A percentile compares a stretch with the other conserved stretches of the same genome.
Conservation (phyloP, 2,329 filamentous ascomycete species). For the Diaporthe nobilis region DNA sequence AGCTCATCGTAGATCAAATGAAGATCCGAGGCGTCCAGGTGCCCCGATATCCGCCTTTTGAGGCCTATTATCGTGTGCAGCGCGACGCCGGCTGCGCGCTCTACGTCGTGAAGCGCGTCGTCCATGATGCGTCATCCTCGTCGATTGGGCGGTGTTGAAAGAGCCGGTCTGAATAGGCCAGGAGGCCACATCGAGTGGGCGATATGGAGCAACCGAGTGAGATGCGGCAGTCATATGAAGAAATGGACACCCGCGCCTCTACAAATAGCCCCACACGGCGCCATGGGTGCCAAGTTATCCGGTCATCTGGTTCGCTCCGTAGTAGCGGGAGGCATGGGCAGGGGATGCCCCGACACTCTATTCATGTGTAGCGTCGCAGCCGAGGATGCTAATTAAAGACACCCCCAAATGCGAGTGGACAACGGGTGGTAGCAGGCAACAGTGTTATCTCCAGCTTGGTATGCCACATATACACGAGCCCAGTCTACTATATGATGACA, state of each 20-base stretch:
- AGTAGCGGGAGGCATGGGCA: constrained; percentile 18
- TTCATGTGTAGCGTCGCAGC: constrained; percentile 3
- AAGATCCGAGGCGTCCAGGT: not conserved
- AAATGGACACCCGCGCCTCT: constrained; percentile 15
- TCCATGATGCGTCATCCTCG: constrained; percentile 13
- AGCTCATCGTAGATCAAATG: constrained; percentile 23
- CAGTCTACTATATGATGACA: not conserved
- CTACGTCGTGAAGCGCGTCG: constrained; percentile 28
- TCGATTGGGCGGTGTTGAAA: not conserved
- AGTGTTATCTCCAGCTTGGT: constrained; percentile 11
- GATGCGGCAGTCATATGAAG: constrained; percentile 20
- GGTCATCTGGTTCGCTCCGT: constrained; percentile 2
- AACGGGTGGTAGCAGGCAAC: constrained; percentile 7
- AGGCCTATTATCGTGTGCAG: constrained; percentile 16
- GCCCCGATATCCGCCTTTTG: not conserved
- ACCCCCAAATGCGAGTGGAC: not conserved
- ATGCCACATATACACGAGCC: not conserved
- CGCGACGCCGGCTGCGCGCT: constrained; percentile 19
- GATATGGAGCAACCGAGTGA: not conserved
- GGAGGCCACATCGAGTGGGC: not conserved
- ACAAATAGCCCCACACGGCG: constrained; percentile 17
- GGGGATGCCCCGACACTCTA: constrained; percentile 11
- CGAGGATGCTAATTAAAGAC: constrained; percentile 13
- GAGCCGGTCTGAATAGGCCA: not conserved
- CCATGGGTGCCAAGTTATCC: constrained; percentile 15